Percentiles rank a stretch among this genome's conserved stretches.
Conservation (phyloP, 2,329 filamentous ascomycete genomes). For the Fusarium caatingaense region DNA sequence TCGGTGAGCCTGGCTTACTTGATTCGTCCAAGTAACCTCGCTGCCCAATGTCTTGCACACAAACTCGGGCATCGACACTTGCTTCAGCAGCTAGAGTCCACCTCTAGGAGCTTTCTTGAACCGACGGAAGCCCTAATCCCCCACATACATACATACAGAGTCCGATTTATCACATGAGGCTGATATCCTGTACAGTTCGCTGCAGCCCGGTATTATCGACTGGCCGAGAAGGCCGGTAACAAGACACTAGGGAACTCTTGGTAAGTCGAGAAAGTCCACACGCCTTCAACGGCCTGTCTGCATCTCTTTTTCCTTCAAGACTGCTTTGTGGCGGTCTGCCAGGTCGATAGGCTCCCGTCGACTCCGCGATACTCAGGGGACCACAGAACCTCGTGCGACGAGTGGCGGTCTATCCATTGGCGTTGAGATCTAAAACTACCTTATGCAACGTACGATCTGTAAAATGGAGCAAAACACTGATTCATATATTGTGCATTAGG, state of each 20-base stretch:
- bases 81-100: background rate
- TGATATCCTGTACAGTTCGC: slow-evolving; percentile 70
- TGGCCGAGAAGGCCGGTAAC: slow-evolving; percentile 88
- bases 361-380: slow-evolving; percentile 12
- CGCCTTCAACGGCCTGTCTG: slow-evolving; percentile 36
- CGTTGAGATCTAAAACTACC: background rate
- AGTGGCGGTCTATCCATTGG: slow-evolving; percentile 16
- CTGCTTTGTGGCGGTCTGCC: slow-evolving; percentile 18
- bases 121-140: slow-evolving; percentile 9
- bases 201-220: slow-evolving; percentile 89
- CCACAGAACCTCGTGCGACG: slow-evolving; percentile 23
- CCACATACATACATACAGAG: slow-evolving; percentile 15
- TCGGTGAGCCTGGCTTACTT: slow-evolving; percentile 31
- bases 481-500: slow-evolving; percentile 62
- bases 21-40: slow-evolving; percentile 27
- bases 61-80: slow-evolving; percentile 23
- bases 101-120: slow-evolving; percentile 1
- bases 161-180: slow-evolving; percentile 58
- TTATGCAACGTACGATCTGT: slow-evolving; percentile 17
- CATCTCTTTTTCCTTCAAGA: slow-evolving; percentile 11
- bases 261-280: slow-evolving; percentile 70
- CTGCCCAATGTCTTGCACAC: slow-evolving; percentile 27
- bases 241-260: slow-evolving; percentile 95
- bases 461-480: slow-evolving; percentile 29
- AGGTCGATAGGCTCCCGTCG: slow-evolving; percentile 36